Base-by-base conservation (phyloP, 148 eudicot species). In the Diospyros kaki region DNA sequence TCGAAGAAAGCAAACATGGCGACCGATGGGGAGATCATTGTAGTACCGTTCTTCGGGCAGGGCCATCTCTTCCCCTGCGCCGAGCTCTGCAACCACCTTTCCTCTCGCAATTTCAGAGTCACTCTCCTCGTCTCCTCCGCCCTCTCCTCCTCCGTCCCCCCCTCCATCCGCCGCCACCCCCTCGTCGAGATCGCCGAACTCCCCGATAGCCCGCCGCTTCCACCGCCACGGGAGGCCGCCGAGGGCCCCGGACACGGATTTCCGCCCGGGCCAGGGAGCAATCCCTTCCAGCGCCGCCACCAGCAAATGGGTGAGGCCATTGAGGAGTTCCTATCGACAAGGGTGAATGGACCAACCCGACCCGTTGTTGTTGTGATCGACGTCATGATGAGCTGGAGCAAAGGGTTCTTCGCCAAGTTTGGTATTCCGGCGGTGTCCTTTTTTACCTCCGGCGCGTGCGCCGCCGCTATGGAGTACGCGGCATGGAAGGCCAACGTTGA, bases 311-410 rank as follows among this genome's bases (percentile, higher is more conserved):
- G 74, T 3, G 54, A 41, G 38, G 86, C 82, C 38, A 78, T 90
- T 12, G 83, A 86, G 60, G 72, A 77, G 3, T 68, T 83, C 38
- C 63, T 89, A 3, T 52, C 74, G 3, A 43, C 71, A 18, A 68
- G 87, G 50, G 55, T 50, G 41, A 45, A 46, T 1, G 59, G 69
- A 12, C 70, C 77, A 28, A 18, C 65, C 68, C 77, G 73, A 58
- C 89, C 89, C 82, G 58, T 62, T 4, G 84, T 88, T 64, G 94
- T 78, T 28, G 81, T 90, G 56, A 46, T 87, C 8, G 94, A 90
- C 45, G 83, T 90, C 46, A 87, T 90, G 94, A 90, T 90, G 91
- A 81, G 87, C 78, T 82, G 91, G 89, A 83, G 89, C 53, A 80
- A 82, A 70, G 87, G 76, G 17, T 53, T 68, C 3, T 88, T 90